A percentile compares a stretch with the other conserved stretches of the same genome.
Conservation (phyloP, 768 basidiomycete genomes). For the Antrodiella citrinella region DNA sequence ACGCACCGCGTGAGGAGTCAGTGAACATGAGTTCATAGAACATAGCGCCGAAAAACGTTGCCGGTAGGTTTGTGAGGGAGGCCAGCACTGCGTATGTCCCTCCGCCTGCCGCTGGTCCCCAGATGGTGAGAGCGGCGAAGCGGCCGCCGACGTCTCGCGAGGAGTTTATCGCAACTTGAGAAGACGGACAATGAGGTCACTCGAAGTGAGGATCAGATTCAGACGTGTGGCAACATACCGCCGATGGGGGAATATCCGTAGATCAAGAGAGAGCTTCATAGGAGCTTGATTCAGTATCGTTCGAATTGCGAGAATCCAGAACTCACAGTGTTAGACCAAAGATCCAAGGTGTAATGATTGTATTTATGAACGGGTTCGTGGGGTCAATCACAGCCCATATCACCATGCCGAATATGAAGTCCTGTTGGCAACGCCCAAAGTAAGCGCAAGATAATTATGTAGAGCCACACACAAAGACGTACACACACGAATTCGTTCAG, state of each 20-base stretch:
- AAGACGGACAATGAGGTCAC: not conserved
- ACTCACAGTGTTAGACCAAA: constrained; percentile 54
- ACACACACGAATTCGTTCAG: constrained; percentile 52
- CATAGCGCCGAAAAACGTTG: constrained; percentile 43
- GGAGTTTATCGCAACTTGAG: constrained; percentile 46
- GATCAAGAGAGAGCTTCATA: constrained; percentile 41
- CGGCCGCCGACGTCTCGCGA: constrained; percentile 64
- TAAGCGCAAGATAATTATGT: not conserved
- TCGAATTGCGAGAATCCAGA: not conserved
- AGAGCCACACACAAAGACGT: constrained; percentile 13
- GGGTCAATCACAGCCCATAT: constrained; percentile 53
- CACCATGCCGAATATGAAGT: constrained; percentile 39
- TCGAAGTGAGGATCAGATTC: no score
- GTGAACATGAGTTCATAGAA: constrained; percentile 50
- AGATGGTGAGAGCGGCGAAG: constrained; percentile 51
- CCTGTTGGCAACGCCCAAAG: constrained; percentile 18
- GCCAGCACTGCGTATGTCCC: constrained; percentile 52
- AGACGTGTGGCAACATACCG: no score
- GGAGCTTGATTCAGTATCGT: not conserved
- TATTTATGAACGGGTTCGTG: constrained; percentile 49
- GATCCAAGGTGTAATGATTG: constrained; percentile 39
- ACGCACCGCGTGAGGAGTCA: constrained; percentile 52
- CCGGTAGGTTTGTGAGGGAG: constrained; percentile 59
- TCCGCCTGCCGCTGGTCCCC: constrained; percentile 46
- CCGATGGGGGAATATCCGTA: constrained; percentile 54